A percentile compares a stretch with the other conserved stretches of the same genome.
phyloP scores from a whole-genome alignment of 768 basidiomycete species.

The Podaxis rugospora region DNA sequence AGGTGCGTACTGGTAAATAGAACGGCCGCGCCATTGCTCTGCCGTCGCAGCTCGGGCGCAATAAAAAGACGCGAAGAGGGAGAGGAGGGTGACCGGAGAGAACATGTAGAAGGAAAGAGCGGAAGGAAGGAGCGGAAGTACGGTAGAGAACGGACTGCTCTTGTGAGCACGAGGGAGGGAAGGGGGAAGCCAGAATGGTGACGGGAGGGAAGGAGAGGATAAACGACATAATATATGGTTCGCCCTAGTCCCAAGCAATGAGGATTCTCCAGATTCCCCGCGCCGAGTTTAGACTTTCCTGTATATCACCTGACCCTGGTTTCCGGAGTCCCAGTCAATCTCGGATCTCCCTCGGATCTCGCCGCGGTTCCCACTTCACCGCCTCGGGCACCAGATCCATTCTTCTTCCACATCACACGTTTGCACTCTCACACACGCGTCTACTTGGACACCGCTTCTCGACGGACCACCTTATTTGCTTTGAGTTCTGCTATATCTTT shows the following conservation, averaged over 20 bases:
- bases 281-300: neutral
- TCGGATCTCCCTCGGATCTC: neutral
- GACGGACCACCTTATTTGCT: too few species aligned
- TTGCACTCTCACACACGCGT: neutral
- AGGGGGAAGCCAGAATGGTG: neutral
- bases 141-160: too few species aligned
- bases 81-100: constrained; percentile 17
- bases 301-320: constrained; percentile 3
- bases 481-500: too few species aligned
- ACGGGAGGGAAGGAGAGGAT: neutral
- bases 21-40: constrained; percentile 71
- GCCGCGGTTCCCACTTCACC: neutral
- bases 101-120: constrained; percentile 21
- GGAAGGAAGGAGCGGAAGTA: constrained; percentile 15
- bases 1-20: constrained; percentile 68
- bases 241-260: neutral
- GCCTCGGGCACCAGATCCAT: neutral
- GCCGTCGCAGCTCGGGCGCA: constrained; percentile 54
- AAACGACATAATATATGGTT: neutral
- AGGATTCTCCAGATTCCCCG: neutral
- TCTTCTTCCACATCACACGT: neutral
- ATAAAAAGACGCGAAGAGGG: constrained; percentile 14
- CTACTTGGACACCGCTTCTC: neutral
- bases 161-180: constrained; percentile 6
- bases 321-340: neutral